Evolutionary conservation across 2,329 filamentous ascomycete species (phyloP), one percentile per base, ranked within the genome.

Genomic region (Aspergillus caelatus): DNA sequence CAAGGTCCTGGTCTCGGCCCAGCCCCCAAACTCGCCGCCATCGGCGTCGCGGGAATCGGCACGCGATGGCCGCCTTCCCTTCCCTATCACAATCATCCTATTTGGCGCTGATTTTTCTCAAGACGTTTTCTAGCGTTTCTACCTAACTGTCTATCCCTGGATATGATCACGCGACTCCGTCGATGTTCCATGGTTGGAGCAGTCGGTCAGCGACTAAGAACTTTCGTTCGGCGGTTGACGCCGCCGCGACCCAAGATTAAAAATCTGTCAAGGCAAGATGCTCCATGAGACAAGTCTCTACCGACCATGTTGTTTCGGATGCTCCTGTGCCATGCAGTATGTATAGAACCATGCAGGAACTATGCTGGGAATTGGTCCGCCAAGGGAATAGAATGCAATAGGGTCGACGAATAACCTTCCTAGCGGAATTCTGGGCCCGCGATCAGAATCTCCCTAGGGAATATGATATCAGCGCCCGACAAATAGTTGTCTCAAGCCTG

Each of bases 41-140:
- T 55, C 52, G 52, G 66, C 62, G 63, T 62, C 59, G 56, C 70
- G 70, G 70, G 62, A 65, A 65, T 72, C 70, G 70, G 70, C 70
- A 72, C 68, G 61, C 54, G 45, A 48, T n/a, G 46, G 19, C 59
- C 59, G 32, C 43, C 39, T 54, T 21, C 48, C 46, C 21, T 57
- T 16, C 21, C 16, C 52, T n/a, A 14, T 36, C 19, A 4, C 8
- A 9, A 30, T 23, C 30, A 36, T 21, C 3, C 52, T 21, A 4
- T 54, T 54, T 23, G 32, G 52, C 52, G 26, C 30, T 36, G 30
- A 23, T 23, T 23, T 16, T 46, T 26, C 52, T 39, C 12, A 41
- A 12, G 10, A 23, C 14, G 16, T 12, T 39, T 41, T 55, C 52
- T 55, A 55, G 52, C 32, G 52, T 11, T 55, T 55, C 52, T 39